Evolutionary conservation across 2,329 filamentous ascomycete genomes (phyloP), one percentile per base, ranked within the genome.

Genomic region (Pseudogymnoascus sp.): DNA sequence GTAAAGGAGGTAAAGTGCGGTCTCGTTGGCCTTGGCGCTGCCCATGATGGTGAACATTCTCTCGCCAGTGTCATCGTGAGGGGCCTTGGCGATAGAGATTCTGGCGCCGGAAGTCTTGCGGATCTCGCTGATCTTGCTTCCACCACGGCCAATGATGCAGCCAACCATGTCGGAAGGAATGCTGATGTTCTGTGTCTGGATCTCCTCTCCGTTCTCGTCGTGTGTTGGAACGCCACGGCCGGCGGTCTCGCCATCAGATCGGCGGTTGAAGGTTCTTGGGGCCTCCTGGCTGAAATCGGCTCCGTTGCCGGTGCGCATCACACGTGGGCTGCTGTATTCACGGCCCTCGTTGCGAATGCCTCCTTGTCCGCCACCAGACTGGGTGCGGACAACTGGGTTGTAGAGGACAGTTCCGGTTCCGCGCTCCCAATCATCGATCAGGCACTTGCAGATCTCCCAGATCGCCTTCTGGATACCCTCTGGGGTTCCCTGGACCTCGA

Each of bases 31-130:
- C 77, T 88, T 88, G 63, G 90, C 87, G 64, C 90, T 95, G 68
- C 94, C 94, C 84, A 96, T 97, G 74, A 99, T 99, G 72, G 94
- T 99, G 79, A 99, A 99, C 94, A 99, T 99, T 71, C 94, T 88
- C 82, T 99, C 94, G 67, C 94, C 94, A 63, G 91, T 95, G 68
- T 97, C 94, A 70, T 99, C 94, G 72, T 99, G 94, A 61, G 94
- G 91, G 54, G 92, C 88, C 83, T 86, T 62, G 69, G 93, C 93
- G 75, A 97, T 97, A 50, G 92, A 97, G 77, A 99, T 99, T 71
- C 93, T 89, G 64, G 94, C 94, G 63, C 92, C 92, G 60, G 94
- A 99, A 65, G 88, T 92, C 81, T 96, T 95, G 75, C 94, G 89
- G 70, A 99, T 99, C 78, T 99, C 94, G 75, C 91, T 97, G 73